Evolutionary conservation across 2,329 filamentous ascomycete species (phyloP), one percentile per base, ranked within the genome.

Genomic region (Claviceps sorghi): DNA sequence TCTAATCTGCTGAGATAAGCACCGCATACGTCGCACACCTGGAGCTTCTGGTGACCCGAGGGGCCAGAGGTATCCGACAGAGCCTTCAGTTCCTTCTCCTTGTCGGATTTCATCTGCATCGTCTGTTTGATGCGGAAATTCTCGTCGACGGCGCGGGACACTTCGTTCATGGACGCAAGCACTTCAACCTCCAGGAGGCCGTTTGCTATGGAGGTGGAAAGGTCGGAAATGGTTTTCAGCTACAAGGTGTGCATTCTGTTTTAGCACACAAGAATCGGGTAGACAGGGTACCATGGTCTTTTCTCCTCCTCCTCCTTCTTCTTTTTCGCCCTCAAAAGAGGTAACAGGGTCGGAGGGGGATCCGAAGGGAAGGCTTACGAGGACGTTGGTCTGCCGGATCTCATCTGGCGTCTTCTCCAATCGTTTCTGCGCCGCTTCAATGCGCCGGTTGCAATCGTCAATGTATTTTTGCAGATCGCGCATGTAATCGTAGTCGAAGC

Each of bases 361-460:
- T 21, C 26, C 5, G 11, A 9, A 22, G 6, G 2, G 15, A 3
- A 5, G 26, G 17, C 61, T 52, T 66, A 84, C 80, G 60, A 97
- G 70, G 48, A 84, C 80, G 64, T 95, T 97, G 3, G 93, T 97
- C 73, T 97, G 90, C 29, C 88, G 76, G 59, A 98, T 96, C 73
- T 98, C 93, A 64, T 98, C 93, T 9, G 91, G 90, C 1, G 93
- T 97, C 77, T 97, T 98, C 71, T 98, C 93, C 54, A 98, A 72
- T 50, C 91, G 77, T 50, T 89, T 78, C 74, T 97, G 91, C 10
- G 91, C 89, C 15, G 82, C 77, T 58, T 97, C 90, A 65, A 98
- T 98, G 60, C 90, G 79, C 52, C 89, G 80, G 68, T 98, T 95
- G 73, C 93, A 98, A 59, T 95, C 90, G 63, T 94, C 88, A 63